Evolutionary conservation across 1,284 basidiomycete genomes (phyloP).

Genomic region (Ceratorhiza oryzae-sativae): DNA sequence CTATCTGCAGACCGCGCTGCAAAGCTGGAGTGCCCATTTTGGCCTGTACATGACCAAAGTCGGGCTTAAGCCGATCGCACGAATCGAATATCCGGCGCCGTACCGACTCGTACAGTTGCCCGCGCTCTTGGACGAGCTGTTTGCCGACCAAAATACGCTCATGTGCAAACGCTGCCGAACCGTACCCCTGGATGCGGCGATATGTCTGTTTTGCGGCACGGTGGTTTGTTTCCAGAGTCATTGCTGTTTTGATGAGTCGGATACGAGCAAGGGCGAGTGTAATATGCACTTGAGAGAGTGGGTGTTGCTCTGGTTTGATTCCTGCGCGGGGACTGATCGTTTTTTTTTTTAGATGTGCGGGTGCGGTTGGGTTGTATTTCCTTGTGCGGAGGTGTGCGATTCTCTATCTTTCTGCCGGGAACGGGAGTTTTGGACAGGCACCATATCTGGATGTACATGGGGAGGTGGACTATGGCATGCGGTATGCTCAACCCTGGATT

Average conservation of each 20-base stretch:
- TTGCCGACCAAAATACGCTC: conserved; percentile 73
- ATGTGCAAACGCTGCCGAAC: conserved; percentile 81
- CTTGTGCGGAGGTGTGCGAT: conserved; percentile 92
- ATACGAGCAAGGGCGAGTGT: conserved; percentile 79
- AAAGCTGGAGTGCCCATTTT: conserved; percentile 84
- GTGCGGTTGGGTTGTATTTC: conserved; percentile 88
- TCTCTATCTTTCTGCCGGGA: conserved; percentile 88
- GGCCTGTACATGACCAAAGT: conserved; percentile 75
- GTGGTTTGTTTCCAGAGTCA: conserved; percentile 92
- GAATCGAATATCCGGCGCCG: conserved; percentile 81
- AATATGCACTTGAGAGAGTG: conserved; percentile 95
- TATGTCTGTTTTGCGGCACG: conserved; percentile 91
- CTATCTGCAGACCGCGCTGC: conserved; percentile 80
- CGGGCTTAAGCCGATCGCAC: conserved; percentile 71
- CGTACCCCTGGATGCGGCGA: conserved; percentile 84
- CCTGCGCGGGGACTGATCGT: conserved; percentile 39
- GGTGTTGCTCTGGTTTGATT: conserved; percentile 52
- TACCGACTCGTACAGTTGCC: conserved; percentile 90
- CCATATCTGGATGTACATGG: conserved; percentile 97
- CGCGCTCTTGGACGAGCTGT: conserved; percentile 80
- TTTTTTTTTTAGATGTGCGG: conserved; percentile 74
- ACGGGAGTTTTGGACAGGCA: conserved; percentile 86
- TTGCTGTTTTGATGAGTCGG: conserved; percentile 84
- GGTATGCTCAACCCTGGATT: conserved; percentile 58
- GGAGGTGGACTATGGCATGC: conserved; percentile 91